These are phyloP conservation scores for Tranzscheliella williamsii DNA, from an alignment of 1,284 basidiomycete species.

Conservation along the genomic window DNA sequence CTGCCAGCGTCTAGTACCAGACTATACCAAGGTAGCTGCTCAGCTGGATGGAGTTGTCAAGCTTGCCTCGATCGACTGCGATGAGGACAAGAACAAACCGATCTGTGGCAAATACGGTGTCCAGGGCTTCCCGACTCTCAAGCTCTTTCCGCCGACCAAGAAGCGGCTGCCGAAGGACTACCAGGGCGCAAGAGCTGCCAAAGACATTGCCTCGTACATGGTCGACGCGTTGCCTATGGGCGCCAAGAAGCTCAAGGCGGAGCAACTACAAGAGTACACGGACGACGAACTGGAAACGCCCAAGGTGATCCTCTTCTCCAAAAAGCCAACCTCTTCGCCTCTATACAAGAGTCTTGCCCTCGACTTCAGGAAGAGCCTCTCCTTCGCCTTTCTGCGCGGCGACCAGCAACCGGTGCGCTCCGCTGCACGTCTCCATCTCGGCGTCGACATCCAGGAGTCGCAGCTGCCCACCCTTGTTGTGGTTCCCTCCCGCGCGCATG, in stretches of 20 bases:
- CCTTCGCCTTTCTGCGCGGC: slow-evolving; percentile 52
- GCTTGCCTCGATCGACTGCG: slow-evolving; percentile 87
- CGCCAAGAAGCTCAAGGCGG: slow-evolving; percentile 69
- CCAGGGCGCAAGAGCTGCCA: slow-evolving; percentile 74
- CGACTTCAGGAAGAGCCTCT: slow-evolving; percentile 50
- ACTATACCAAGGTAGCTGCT: slow-evolving; percentile 79
- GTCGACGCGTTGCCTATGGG: slow-evolving; percentile 73
- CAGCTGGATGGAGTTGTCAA: slow-evolving; percentile 81
- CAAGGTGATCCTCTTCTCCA: slow-evolving; percentile 56
- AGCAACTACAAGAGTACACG: slow-evolving; percentile 62
- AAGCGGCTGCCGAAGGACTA: slow-evolving; percentile 72
- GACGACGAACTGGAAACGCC: slow-evolving; percentile 20
- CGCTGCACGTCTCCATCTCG: slow-evolving; percentile 40
- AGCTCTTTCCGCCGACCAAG: slow-evolving; percentile 65
- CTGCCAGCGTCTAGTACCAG: slow-evolving; percentile 82
- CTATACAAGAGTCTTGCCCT: slow-evolving; percentile 57
- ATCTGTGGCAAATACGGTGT: slow-evolving; percentile 83
- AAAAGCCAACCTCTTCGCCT: slow-evolving; percentile 52
- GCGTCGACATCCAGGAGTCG: slow-evolving; percentile 38
- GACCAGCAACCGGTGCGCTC: slow-evolving; percentile 40
- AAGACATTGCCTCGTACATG: slow-evolving; percentile 76
- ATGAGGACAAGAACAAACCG: slow-evolving; percentile 77
- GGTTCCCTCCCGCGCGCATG: slow-evolving; percentile 21
- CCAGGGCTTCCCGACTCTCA: slow-evolving; percentile 86
- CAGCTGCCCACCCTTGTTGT: slow-evolving; percentile 49